Conservation (phyloP, 2,329 filamentous ascomycete genomes). For the Aaosphaeria arxii region DNA sequence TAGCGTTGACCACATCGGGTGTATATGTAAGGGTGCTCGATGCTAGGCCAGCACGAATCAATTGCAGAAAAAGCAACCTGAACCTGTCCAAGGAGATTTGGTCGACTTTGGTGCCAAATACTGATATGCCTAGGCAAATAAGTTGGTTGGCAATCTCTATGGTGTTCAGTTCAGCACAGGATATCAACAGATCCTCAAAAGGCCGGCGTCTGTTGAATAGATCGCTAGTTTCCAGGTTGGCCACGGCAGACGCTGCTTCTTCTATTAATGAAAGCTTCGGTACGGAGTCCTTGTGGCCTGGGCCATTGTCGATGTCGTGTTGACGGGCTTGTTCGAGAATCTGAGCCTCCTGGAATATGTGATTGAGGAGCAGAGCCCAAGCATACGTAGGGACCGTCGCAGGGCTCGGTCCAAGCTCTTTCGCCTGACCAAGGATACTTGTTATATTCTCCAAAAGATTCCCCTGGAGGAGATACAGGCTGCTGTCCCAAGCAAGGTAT, state of each 20-base stretch:
- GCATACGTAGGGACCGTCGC: conserved; percentile 74
- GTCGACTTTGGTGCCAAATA: conserved; percentile 49
- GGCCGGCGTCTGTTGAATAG: conserved; percentile 23
- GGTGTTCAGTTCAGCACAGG: conserved; percentile 20
- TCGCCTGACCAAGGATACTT: conserved; percentile 62
- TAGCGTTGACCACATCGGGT: conserved; percentile 64
- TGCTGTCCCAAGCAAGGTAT: conserved; percentile 30
- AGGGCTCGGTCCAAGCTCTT: conserved; percentile 51
- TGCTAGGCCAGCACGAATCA: conserved; percentile 65
- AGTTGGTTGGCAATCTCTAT: conserved; percentile 23
- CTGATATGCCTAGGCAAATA: background rate
- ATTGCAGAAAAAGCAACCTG: conserved; percentile 64
- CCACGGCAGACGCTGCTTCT: conserved; percentile 21
- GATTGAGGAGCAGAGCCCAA: conserved; percentile 67
- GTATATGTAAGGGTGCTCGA: conserved; percentile 64
- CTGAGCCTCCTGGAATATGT: conserved; percentile 17
- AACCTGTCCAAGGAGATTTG: conserved; percentile 60
- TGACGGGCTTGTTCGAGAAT: conserved; percentile 28
- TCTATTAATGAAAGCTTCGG: conserved; percentile 20
- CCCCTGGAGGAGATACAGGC: conserved; percentile 66
- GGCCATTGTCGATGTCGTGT: conserved; percentile 17
- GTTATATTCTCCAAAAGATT: conserved; percentile 72
- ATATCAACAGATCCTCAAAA: conserved; percentile 23
- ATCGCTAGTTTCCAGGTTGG: conserved; percentile 19
- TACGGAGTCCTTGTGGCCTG: conserved; percentile 6